Evolutionary conservation across 768 basidiomycete species (phyloP).

Genomic region (Auriscalpium microsporum): DNA sequence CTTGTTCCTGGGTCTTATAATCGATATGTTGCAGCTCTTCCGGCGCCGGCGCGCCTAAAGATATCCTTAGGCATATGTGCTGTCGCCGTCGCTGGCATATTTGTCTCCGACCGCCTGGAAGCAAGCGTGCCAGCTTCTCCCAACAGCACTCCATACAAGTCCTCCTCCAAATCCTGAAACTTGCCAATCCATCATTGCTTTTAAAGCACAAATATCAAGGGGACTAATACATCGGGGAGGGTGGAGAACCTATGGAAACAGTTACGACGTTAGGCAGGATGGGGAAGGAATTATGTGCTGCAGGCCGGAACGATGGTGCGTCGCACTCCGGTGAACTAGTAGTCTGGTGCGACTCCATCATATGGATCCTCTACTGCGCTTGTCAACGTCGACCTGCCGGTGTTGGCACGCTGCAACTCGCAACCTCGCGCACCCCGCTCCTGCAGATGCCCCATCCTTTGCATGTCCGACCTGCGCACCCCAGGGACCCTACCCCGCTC

Average conservation of each 20-base stretch:
- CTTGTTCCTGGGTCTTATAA: constrained; percentile 1
- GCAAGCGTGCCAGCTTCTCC: not conserved
- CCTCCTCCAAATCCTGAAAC: not conserved
- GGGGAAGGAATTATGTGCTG: not conserved
- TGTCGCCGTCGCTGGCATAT: constrained; percentile 22
- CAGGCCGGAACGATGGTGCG: not conserved
- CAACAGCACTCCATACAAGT: not conserved
- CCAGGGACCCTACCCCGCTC: too few relatives aligned
- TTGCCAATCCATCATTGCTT: not conserved
- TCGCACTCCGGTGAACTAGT: not conserved
- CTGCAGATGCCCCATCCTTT: not conserved
- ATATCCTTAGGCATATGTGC: constrained; percentile 25
- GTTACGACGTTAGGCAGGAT: not conserved
- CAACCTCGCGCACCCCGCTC: not conserved
- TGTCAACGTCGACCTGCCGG: not conserved
- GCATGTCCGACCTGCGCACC: not conserved
- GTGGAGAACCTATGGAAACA: not conserved
- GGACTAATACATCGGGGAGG: not conserved
- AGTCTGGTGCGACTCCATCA: constrained; percentile 6
- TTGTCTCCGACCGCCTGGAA: constrained; percentile 25
- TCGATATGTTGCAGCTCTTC: constrained; percentile 21
- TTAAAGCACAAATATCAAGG: not conserved
- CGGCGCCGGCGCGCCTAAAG: constrained; percentile 24
- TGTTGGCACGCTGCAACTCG: not conserved
- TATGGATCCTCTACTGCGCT: not conserved